Percentiles rank a stretch among this genome's conserved stretches.
phyloP scores from a whole-genome alignment of 1,284 basidiomycete species.

The Coniophora puteana region DNA sequence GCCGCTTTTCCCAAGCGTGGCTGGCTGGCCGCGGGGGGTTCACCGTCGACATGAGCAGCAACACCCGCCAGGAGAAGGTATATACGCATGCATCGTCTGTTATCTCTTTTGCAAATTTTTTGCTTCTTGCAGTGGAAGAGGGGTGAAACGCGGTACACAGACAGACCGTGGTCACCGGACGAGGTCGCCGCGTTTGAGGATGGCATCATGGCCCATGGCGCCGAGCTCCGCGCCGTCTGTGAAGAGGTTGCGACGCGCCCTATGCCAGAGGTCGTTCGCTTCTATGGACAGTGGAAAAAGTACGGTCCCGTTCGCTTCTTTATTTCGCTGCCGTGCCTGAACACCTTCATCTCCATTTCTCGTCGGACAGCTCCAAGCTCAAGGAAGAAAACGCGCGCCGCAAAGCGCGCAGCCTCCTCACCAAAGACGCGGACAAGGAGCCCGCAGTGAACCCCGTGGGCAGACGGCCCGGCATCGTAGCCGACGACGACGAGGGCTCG shows the following conservation, averaged over 20 bases:
- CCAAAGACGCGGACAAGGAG: constrained; percentile 38
- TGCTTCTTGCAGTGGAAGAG: constrained; percentile 60
- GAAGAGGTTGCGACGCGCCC: constrained; percentile 71
- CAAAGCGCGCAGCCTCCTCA: constrained; percentile 42
- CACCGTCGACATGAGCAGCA: constrained; percentile 60
- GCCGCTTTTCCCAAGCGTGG: constrained; percentile 63
- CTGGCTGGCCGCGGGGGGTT: constrained; percentile 49
- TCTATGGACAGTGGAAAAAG: constrained; percentile 87
- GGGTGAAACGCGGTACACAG: constrained; percentile 60
- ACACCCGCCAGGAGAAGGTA: constrained; percentile 59
- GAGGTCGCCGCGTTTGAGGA: constrained; percentile 77
- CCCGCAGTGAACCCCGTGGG: constrained; percentile 30
- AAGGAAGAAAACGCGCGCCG: constrained; percentile 60
- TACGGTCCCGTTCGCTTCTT: constrained; percentile 27
- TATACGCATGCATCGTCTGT: constrained; percentile 5
- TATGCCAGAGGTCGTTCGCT: constrained; percentile 77
- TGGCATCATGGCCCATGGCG: constrained; percentile 65
- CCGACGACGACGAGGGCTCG: constrained; percentile 75
- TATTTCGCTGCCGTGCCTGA: too few relatives aligned
- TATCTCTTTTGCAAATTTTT: constrained; percentile 6
- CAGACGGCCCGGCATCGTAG: constrained; percentile 36
- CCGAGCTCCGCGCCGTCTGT: constrained; percentile 75
- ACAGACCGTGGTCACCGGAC: constrained; percentile 68
- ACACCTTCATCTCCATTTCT: too few relatives aligned
- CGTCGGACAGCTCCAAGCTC: constrained; percentile 47